A percentile compares a stretch with the other conserved stretches of the same genome.
Conservation (phyloP, 768 basidiomycete species). For the Rhizopogon vesiculosus region DNA sequence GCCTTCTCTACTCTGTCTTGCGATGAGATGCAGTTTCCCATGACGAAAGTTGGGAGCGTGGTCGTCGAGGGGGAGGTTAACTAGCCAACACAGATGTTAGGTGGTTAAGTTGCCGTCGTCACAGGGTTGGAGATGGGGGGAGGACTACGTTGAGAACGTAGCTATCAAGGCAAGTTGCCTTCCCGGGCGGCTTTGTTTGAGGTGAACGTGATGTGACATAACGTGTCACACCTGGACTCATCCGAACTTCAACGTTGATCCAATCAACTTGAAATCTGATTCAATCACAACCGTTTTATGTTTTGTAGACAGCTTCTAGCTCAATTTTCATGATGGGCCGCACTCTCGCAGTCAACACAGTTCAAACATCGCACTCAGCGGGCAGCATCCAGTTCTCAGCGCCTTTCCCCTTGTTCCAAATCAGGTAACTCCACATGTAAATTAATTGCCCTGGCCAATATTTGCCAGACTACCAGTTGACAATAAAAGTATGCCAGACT, state of each 20-base stretch:
- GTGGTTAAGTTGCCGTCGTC: background rate
- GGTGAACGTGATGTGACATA: background rate
- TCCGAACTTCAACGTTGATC: background rate
- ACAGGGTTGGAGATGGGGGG: background rate
- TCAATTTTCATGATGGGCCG: no score
- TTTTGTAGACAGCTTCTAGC: no score
- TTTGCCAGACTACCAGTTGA: no score
- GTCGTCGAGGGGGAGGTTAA: background rate
- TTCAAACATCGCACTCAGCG: background rate
- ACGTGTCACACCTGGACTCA: slow-evolving; percentile 10
- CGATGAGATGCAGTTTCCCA: slow-evolving; percentile 69
- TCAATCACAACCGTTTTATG: slow-evolving; percentile 12
- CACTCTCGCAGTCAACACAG: background rate
- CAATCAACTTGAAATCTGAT: background rate
- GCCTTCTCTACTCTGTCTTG: slow-evolving; percentile 54
- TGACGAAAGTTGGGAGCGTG: slow-evolving; percentile 18
- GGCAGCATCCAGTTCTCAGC: background rate
- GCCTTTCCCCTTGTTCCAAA: slow-evolving; percentile 8
- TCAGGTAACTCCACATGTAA: slow-evolving; percentile 1
- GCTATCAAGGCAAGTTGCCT: slow-evolving; percentile 2
- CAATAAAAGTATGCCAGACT: no score
- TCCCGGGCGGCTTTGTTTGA: slow-evolving; percentile 1
- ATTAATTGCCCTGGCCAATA: background rate
- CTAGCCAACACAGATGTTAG: background rate
- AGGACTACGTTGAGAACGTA: slow-evolving; percentile 21